Percentiles rank a stretch among this genome's conserved stretches.
Conservation (phyloP, 352 stramenopile genomes). For the Globisporangium splendens region DNA sequence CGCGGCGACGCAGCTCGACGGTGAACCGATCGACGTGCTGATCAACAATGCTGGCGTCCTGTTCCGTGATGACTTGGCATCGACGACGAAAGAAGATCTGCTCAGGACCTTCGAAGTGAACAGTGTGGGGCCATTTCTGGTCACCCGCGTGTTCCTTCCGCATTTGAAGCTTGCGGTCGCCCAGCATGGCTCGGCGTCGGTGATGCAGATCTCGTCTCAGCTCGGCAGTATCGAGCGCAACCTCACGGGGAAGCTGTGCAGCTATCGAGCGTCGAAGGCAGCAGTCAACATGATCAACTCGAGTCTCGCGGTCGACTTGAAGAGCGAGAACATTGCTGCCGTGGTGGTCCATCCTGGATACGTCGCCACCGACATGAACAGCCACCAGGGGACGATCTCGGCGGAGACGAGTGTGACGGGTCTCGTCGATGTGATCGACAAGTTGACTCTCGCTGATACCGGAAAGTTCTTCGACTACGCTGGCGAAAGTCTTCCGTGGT, state of each 20-base stretch:
- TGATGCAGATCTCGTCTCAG: constrained; percentile 21
- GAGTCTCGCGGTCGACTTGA: constrained; percentile 20
- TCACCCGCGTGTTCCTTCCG: constrained; percentile 23
- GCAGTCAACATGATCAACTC: constrained; percentile 36
- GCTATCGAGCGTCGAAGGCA: constrained; percentile 40
- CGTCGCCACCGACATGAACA: constrained; percentile 36
- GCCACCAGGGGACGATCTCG: constrained; percentile 11
- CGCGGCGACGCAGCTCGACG: constrained; percentile 11
- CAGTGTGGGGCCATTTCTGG: constrained; percentile 26
- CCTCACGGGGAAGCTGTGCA: constrained; percentile 24
- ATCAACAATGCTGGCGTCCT: constrained; percentile 38
- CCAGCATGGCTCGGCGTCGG: constrained; percentile 10
- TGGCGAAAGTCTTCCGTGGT: constrained; percentile 23
- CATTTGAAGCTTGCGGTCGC: constrained; percentile 13
- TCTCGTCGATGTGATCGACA: constrained; percentile 24
- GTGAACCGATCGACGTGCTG: constrained; percentile 28
- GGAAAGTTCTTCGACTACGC: constrained; percentile 28
- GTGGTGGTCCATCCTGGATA: constrained; percentile 34
- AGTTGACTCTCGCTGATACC: constrained; percentile 21
- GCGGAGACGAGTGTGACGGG: constrained; percentile 22
- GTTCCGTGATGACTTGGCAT: constrained; percentile 1
- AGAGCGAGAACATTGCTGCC: constrained; percentile 17
- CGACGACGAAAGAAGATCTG: constrained; percentile 15
- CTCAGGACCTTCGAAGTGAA: constrained; percentile 36
- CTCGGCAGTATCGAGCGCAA: constrained; percentile 19